Conservation (phyloP, 148 eudicot genomes). For the Rhododendron molle region DNA sequence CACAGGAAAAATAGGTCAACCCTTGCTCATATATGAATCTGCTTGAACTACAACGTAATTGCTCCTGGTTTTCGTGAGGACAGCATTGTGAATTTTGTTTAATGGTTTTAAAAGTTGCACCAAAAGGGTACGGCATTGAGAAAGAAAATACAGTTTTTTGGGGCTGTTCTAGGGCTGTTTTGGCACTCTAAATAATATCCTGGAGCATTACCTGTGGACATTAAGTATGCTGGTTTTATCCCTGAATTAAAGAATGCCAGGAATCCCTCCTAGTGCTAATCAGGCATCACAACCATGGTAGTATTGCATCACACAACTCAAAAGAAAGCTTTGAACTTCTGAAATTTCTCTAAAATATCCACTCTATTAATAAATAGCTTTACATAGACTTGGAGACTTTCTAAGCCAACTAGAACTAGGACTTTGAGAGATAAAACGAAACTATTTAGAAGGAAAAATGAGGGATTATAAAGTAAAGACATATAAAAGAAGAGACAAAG, state of each 20-base stretch:
- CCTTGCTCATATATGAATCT: not conserved
- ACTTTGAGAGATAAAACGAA: not conserved
- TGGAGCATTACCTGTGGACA: not conserved
- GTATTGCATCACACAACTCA: not conserved
- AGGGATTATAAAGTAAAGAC: not conserved
- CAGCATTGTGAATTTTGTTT: not conserved
- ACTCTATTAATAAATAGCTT: not conserved
- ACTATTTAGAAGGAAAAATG: not conserved
- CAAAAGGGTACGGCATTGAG: not conserved
- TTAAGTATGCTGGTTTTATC: not conserved
- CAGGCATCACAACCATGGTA: not conserved
- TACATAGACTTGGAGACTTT: not conserved
- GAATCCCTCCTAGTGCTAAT: not conserved
- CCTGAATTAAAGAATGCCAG: not conserved
- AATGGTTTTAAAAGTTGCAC: not conserved
- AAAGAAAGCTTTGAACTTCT: not conserved
- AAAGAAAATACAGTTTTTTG: not conserved
- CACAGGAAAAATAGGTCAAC: conserved; percentile 95
- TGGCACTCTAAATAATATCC: not conserved
- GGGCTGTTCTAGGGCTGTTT: not conserved
- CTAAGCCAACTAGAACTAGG: not conserved
- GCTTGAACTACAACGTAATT: not conserved
- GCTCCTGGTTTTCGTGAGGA: not conserved
- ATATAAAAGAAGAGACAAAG: not conserved
- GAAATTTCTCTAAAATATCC: not conserved